Evolutionary conservation across 192 early-diverging fungal species (phyloP), one percentile per base, ranked within the genome.

Genomic region (Backusella westeae): DNA sequence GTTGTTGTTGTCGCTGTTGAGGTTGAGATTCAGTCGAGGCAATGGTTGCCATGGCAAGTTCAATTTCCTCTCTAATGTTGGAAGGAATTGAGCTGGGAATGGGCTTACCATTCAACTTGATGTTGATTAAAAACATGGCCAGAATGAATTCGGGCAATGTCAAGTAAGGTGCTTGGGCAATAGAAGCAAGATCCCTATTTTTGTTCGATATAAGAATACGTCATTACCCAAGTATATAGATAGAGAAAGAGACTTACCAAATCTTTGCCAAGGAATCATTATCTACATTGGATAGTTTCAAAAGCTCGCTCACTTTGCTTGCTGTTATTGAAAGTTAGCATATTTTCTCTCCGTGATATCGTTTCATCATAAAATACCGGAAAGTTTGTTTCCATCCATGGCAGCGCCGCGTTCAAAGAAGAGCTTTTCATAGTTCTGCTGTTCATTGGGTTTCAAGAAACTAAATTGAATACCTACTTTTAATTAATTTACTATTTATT

Each of bases 111-210:
- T 66, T 77, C 32, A 90, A 75, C 35, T 86, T 83, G 4, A 80
- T 82, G 34, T 87, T 82, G 0, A 90, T 85, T 41, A 92, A 77
- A 72, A 84, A 90, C 91, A 92, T 89, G 56, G 90, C 87, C 65
- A 92, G 75, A 46, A 83, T 87, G 78, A 92, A 92, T 75, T 92
- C 91, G 0, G 90, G 78, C 66, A 90, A 81, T 34, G 87, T 83
- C 23, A 92, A 78, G 32, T 86, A 80, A 6, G 87, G 88, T 38
- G 78, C 65, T 4, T 79, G 74, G 23, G 79, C 76, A 0, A 87
- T 70, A 46, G 89, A 88, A 10, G 90, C 80, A 17, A 92, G 80
- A 71, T 90, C 89, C 91, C 91, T 86, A 52, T 49, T n/a, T 6
- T 49, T 49, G 6, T 49, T 49, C 19, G 46, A 49, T 68, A 35